Evolutionary conservation across 208 protist genomes (phyloP), one percentile per base, ranked within the genome.

Genomic region (Leishmania turanica): DNA sequence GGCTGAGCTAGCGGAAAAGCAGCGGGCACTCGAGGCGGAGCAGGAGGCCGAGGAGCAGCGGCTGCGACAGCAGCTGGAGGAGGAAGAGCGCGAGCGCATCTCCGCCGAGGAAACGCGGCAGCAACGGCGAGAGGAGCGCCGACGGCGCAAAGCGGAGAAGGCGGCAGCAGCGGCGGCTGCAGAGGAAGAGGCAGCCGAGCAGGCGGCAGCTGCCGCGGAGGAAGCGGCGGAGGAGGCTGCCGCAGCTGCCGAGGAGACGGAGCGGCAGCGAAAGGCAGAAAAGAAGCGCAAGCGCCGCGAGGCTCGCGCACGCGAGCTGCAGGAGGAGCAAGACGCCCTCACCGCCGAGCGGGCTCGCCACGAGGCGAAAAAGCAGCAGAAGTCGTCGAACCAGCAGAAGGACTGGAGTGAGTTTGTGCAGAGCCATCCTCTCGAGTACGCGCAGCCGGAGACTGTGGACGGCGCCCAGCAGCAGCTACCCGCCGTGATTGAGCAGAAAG

Each of bases 341-440:
- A 87, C 84, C 1, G 87, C 84, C 1, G 91, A 92, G 80, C 79
- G 85, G 53, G 88, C 86, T 15, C 81, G 75, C 11, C 85, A 91
- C 27, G 64, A 71, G 54, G 79, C 81, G 27, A 81, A 88, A 71
- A 90, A 91, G 65, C 53, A 74, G 54, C 76, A 75, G 49, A 86
- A 85, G 78, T 80, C 78, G 8, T 27, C 51, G 54, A 86, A 87
- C 19, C 93, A 96, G 82, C 79, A 89, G 62, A 91, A 90, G 76
- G 91, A 92, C n/a, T 96, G 93, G 93, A 86, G 81, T n/a, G 90
- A 94, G 60, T 94, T 91, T 72, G 93, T 97, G 53, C 85, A 85
- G 24, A 90, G 77, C 60, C 93, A 97, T 65, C 93, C 93, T 2
- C 87, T 97, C 34, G 90, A 95, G 75, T 95, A 92, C 87, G 8